Conservation (phyloP, 2,329 filamentous ascomycete genomes). For the Penicillium sp. region DNA sequence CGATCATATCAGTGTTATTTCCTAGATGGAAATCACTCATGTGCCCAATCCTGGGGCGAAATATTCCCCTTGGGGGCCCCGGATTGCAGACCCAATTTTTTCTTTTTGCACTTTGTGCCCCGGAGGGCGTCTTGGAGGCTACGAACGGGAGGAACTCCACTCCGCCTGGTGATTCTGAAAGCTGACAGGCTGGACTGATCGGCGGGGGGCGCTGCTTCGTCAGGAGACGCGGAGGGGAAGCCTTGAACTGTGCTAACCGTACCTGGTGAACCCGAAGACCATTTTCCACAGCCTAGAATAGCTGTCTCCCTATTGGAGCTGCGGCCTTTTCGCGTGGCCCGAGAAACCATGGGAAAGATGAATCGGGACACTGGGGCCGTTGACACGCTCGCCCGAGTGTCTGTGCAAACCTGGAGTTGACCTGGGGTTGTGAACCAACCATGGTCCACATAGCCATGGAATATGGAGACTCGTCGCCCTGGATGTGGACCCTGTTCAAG, state of each 20-base stretch:
- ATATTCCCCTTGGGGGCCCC: conserved; percentile 1
- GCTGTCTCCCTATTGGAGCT: background rate
- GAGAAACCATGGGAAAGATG: conserved; percentile 1
- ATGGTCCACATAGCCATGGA: background rate
- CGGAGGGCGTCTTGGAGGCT: background rate
- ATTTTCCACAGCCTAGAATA: background rate
- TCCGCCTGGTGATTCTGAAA: conserved; percentile 1
- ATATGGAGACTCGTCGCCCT: conserved; percentile 3
- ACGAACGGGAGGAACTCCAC: conserved; percentile 1
- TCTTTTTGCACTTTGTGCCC: conserved; percentile 1
- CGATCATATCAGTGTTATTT: background rate
- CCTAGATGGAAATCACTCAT: background rate
- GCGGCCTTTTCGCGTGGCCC: conserved; percentile 16
- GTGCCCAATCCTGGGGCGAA: background rate
- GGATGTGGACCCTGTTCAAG: conserved; percentile 5
- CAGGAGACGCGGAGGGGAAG: conserved; percentile 4
- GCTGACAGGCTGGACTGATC: conserved; percentile 19
- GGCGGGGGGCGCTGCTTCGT: conserved; percentile 13
- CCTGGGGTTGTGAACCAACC: conserved; percentile 7
- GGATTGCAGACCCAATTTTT: conserved; percentile 11
- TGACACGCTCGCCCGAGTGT: conserved; percentile 3
- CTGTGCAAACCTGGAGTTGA: conserved; percentile 4
- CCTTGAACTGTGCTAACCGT: conserved; percentile 14
- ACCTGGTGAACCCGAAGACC: conserved; percentile 21
- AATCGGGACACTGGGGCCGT: conserved; percentile 10